phyloP scores from a whole-genome alignment of 73 alveolate genomes.

The Paramecium caudatum region DNA sequence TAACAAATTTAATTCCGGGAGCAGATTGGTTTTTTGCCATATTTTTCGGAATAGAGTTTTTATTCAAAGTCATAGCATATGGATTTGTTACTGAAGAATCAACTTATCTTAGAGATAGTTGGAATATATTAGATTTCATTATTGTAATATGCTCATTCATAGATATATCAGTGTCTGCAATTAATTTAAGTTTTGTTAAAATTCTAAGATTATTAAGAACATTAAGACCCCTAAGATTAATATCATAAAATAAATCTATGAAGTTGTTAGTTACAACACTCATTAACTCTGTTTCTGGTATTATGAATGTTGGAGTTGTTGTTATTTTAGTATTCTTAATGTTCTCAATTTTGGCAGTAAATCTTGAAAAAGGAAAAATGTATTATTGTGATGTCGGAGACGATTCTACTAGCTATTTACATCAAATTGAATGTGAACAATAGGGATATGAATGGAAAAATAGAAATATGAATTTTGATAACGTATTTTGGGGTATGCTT shows the following conservation, averaged over 20 bases:
- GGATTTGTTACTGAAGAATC: constrained; percentile 93
- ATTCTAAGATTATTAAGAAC: constrained; percentile 92
- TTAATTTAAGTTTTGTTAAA: constrained; percentile 85
- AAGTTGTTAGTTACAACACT: constrained; percentile 91
- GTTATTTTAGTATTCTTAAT: constrained; percentile 81
- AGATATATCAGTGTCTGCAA: constrained; percentile 84
- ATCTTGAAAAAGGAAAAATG: constrained; percentile 84
- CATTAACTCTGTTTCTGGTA: constrained; percentile 90
- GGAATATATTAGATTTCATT: constrained; percentile 96
- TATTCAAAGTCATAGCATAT: constrained; percentile 87
- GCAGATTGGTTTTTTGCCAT: constrained; percentile 88
- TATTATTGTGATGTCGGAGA: constrained; percentile 76
- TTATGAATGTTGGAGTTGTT: constrained; percentile 89
- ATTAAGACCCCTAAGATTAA: constrained; percentile 93
- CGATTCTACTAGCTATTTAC: not conserved
- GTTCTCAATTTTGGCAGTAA: constrained; percentile 88
- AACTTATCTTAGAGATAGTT: constrained; percentile 93
- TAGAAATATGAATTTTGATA: constrained; percentile 85
- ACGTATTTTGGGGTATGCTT: constrained; percentile 87
- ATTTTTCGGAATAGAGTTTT: constrained; percentile 89
- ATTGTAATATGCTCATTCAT: constrained; percentile 91
- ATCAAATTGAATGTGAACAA: not conserved
- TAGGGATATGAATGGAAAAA: constrained; percentile 78
- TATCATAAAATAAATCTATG: constrained; percentile 90
- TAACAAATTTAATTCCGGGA: constrained; percentile 50